Conservation (phyloP, 2,329 filamentous ascomycete genomes). For the Huntiella savannae region DNA sequence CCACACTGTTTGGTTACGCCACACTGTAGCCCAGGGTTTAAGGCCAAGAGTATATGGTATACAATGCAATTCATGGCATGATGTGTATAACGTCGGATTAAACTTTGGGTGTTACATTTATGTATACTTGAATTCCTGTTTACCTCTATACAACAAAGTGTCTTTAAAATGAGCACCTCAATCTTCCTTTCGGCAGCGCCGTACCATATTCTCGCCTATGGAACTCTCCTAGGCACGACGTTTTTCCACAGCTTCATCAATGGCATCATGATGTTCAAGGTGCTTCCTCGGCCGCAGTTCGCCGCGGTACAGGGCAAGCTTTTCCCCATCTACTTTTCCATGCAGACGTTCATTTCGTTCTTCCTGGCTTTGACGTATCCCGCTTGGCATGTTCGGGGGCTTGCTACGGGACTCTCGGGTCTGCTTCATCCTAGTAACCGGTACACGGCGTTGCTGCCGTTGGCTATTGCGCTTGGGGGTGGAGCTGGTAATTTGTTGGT, state of each 20-base stretch:
- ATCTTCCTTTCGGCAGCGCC: slow-evolving; percentile 45
- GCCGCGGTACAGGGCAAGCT: slow-evolving; percentile 58
- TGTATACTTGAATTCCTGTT: no score
- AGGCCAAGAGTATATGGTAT: no score
- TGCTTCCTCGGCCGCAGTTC: slow-evolving; percentile 64
- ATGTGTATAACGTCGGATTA: no score
- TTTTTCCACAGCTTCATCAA: slow-evolving; percentile 73
- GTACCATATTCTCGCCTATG: slow-evolving; percentile 68
- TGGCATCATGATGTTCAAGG: slow-evolving; percentile 56
- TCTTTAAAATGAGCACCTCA: slow-evolving; percentile 14
- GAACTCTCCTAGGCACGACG: slow-evolving; percentile 67
- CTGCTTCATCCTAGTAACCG: slow-evolving; percentile 41
- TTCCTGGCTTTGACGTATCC: slow-evolving; percentile 66
- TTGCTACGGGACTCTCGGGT: slow-evolving; percentile 30
- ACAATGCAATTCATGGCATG: no score
- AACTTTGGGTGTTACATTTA: no score
- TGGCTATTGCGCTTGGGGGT: slow-evolving; percentile 50
- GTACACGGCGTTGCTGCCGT: slow-evolving; percentile 45
- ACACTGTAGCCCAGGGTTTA: neutral
- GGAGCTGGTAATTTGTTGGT: slow-evolving; percentile 51
- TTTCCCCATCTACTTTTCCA: slow-evolving; percentile 74
- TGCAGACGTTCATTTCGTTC: slow-evolving; percentile 60
- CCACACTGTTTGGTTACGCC: neutral
- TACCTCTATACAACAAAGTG: neutral
- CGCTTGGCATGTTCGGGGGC: slow-evolving; percentile 26